A percentile compares a stretch with the other conserved stretches of the same genome.
These are phyloP conservation scores for Aspergillus leporis DNA, from an alignment of 495 filamentous ascomycete species.

Conservation along the genomic window DNA sequence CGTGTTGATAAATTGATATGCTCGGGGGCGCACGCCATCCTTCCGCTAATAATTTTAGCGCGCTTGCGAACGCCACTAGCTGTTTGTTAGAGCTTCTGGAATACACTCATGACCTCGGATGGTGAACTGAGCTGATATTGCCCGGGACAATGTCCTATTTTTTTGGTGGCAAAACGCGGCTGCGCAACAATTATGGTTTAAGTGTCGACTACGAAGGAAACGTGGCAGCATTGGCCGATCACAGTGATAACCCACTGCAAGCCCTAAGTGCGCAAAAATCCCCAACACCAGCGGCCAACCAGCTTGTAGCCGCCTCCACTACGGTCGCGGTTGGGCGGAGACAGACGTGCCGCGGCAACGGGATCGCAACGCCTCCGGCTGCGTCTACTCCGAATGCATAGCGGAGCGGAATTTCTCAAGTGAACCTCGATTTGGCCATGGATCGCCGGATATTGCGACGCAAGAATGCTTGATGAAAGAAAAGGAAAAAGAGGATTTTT, in stretches of 20 bases:
- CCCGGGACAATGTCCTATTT: background rate
- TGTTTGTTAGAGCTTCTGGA: background rate
- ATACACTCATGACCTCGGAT: background rate
- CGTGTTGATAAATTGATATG: background rate
- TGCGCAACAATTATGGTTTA: background rate
- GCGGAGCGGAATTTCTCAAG: background rate
- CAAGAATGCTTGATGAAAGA: no score
- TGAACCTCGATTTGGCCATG: no score
- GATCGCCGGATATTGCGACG: no score
- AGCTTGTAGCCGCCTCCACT: background rate
- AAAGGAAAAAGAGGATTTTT: no score
- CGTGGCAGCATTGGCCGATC: background rate
- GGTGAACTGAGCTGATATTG: background rate
- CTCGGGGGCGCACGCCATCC: background rate
- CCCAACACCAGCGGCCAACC: background rate
- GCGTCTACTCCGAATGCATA: background rate
- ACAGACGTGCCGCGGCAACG: background rate
- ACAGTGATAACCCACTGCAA: background rate
- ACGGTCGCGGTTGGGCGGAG: background rate
- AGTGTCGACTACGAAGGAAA: no score
- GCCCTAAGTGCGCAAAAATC: background rate
- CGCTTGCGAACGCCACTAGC: background rate
- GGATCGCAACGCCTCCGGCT: background rate
- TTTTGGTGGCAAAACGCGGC: background rate
- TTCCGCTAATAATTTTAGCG: background rate